These are phyloP conservation scores for Pestalotiopsis fici DNA, from an alignment of 2,329 filamentous ascomycete genomes.

Conservation along the genomic window DNA sequence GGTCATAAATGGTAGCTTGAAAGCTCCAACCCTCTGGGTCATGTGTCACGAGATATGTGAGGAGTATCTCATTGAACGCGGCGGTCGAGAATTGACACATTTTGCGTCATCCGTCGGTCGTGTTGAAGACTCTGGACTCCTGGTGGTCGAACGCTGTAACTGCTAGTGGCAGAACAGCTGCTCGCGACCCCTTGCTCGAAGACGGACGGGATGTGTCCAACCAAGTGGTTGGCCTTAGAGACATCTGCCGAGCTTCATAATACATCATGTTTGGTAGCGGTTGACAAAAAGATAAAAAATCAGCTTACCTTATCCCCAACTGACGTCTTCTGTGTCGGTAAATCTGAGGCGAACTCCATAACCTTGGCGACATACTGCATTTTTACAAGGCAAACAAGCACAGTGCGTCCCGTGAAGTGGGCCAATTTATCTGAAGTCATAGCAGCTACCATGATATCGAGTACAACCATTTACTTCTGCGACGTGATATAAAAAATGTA, in stretches of 20 bases:
- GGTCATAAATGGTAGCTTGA: constrained; percentile 50
- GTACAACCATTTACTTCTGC: too few species aligned
- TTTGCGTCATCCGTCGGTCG: not conserved
- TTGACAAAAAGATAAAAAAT: constrained; percentile 8
- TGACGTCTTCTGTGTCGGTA: not conserved
- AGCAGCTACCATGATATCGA: too few species aligned
- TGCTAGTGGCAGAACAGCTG: constrained; percentile 13
- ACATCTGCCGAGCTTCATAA: constrained; percentile 2
- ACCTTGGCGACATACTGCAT: too few species aligned
- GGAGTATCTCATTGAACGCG: not conserved
- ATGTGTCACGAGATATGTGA: constrained; percentile 10
- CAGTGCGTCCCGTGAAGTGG: too few species aligned
- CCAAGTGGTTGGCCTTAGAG: constrained; percentile 13
- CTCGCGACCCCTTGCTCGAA: not conserved
- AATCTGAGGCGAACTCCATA: too few species aligned
- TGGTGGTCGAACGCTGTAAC: constrained; percentile 11
- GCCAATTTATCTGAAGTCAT: too few species aligned
- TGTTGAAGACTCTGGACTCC: constrained; percentile 5
- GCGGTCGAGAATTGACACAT: not conserved
- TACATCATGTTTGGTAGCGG: constrained; percentile 3
- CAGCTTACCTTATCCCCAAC: not conserved
- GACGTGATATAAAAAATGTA: too few species aligned
- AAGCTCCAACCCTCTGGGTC: constrained; percentile 44
- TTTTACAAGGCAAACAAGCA: too few species aligned
- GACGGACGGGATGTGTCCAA: constrained; percentile 3